Evolutionary conservation across 441 rosid genomes (phyloP), one percentile per base, ranked within the genome.

Genomic region (Dalechampia spathulata): DNA sequence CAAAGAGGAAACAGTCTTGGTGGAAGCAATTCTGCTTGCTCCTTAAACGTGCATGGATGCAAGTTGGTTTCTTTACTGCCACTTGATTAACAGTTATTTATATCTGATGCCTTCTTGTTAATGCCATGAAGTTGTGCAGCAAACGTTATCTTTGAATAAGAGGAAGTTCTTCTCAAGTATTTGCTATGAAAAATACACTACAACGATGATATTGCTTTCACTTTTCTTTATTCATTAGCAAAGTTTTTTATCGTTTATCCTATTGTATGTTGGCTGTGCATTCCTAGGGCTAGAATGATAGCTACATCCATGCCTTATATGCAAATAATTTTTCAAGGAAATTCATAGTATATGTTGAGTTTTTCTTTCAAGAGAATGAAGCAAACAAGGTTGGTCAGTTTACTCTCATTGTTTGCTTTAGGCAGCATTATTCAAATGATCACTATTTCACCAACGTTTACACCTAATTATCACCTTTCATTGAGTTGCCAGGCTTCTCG

Each of bases 11-110:
- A 76, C 74, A 79, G 57, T 74, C 72, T 51, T 86, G 90, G 94
- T 84, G 95, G 96, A 85, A 83, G 71, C 94, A 86, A 74, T 92
- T 88, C 68, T 64, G 72, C 74, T 78, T 92, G 81, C 85, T 92
- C 19, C 85, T 88, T 55, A 88, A 65, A 69, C 95, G 96, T 55
- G 98, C 96, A 60, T 92, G 96, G 96, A 77, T 84, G 95, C 98
- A 92, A 80, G 96, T 92, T 70, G 27, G 71, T 71, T 49, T 42
- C 67, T 66, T 58, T 45, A 68, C 44, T 58, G 5, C 32, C 30
- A 28, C 63, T 36, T 19, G 46, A 11, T 11, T 38, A 40, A 16
- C 32, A 27, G 2, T 50, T 53, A 59, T 39, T 34, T 63, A 16
- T 45, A 5, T 49, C 27, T 52, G 17, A 14, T 21, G 23, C 58